Percentiles rank a stretch among this genome's conserved stretches.
phyloP scores from a whole-genome alignment of 352 stramenopile genomes.

The Globisporangium middletonii region DNA sequence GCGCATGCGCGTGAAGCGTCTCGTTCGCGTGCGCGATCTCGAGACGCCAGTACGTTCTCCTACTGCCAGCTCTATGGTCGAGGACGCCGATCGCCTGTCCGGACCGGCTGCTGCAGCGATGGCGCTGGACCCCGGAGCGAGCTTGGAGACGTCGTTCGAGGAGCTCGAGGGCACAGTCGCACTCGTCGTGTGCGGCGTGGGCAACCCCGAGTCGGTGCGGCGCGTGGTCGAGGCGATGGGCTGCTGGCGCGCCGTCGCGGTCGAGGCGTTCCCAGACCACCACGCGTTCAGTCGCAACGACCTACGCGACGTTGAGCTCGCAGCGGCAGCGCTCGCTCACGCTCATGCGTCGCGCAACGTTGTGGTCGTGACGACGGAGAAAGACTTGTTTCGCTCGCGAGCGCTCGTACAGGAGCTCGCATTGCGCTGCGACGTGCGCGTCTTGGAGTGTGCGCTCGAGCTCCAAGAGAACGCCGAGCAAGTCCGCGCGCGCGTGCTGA shows the following conservation, averaged over 20 bases:
- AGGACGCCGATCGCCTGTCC: neutral
- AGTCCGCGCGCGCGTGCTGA: constrained; percentile 4
- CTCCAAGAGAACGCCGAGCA: constrained; percentile 19
- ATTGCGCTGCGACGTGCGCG: constrained; percentile 12
- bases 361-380: constrained; percentile 62
- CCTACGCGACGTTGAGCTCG: constrained; percentile 21
- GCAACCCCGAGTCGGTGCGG: constrained; percentile 55
- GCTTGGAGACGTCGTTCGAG: neutral
- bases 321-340: constrained; percentile 5
- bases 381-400: constrained; percentile 28
- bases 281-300: constrained; percentile 39
- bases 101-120: no score
- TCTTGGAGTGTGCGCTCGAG: constrained; percentile 36
- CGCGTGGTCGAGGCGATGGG: constrained; percentile 30
- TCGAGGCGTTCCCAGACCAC: constrained; percentile 61
- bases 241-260: constrained; percentile 21
- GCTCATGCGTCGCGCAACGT: constrained; percentile 8
- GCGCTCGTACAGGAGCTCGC: constrained; percentile 9
- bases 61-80: neutral
- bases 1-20: constrained; percentile 30
- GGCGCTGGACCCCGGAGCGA: neutral
- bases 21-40: constrained; percentile 12
- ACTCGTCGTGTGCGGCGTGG: constrained; percentile 53
- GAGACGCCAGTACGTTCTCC: neutral
- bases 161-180: constrained; percentile 19